phyloP scores from a whole-genome alignment of 108 stramenopile species.

The Discostella pseudostelligera region DNA sequence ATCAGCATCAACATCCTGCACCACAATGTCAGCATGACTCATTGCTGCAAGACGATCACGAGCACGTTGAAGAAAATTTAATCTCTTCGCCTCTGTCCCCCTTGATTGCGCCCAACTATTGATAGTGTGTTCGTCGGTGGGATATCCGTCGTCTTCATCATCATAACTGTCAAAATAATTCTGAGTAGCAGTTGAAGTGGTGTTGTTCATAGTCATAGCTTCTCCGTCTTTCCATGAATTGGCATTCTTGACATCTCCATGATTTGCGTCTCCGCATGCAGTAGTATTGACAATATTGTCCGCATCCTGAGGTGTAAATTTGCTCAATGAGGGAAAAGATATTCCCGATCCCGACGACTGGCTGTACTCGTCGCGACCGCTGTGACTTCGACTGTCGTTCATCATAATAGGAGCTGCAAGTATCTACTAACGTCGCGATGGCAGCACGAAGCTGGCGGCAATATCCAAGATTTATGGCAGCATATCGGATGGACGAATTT shows the following conservation, averaged over 20 bases:
- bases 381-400: neutral
- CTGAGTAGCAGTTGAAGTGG: neutral
- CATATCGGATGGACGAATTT: no score
- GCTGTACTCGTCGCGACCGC: slow-evolving; percentile 9
- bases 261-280: no score
- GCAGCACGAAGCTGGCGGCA: no score
- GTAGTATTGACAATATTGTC: slow-evolving; percentile 3
- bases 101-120: neutral
- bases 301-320: slow-evolving; percentile 16
- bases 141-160: slow-evolving; percentile 22
- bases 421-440: no score
- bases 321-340: slow-evolving; percentile 22
- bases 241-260: neutral
- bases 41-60: slow-evolving; percentile 5
- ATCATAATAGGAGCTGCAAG: no score
- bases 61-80: slow-evolving; percentile 10
- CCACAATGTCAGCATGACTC: neutral
- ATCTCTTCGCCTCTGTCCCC: neutral
- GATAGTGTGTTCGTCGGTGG: slow-evolving; percentile 10
- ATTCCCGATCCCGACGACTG: neutral
- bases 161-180: slow-evolving; percentile 3
- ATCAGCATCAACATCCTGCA: neutral
- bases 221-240: neutral
- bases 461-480: no score
- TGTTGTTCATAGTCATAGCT: neutral